A percentile compares a stretch with the other conserved stretches of the same genome.
Conservation (phyloP, 2,329 filamentous ascomycete genomes). For the Beauveria rudraprayagi region DNA sequence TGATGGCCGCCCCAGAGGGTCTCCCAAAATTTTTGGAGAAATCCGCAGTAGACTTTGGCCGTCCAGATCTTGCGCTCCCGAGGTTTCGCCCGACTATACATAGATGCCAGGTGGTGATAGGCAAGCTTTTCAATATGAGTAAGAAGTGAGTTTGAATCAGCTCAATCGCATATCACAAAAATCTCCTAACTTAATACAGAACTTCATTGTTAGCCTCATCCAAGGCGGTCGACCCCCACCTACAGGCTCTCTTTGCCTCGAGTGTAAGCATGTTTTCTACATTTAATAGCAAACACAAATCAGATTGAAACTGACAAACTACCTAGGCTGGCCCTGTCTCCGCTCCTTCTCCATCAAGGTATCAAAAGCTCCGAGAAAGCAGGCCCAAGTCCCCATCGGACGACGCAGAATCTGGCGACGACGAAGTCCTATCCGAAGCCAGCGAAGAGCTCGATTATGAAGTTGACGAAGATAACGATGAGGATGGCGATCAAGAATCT, state of each 20-base stretch:
- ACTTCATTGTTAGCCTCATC: constrained; percentile 34
- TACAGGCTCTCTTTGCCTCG: constrained; percentile 62
- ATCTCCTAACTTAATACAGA: constrained; percentile 18
- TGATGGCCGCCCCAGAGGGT: neutral
- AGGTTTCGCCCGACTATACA: neutral
- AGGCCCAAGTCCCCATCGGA: constrained; percentile 23
- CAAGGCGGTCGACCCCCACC: constrained; percentile 57
- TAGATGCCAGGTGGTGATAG: neutral
- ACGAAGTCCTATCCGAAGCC: constrained; percentile 23
- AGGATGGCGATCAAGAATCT: constrained; percentile 13
- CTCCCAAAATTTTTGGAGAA: constrained; percentile 8
- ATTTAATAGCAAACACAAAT: neutral
- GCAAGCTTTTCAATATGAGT: constrained; percentile 12
- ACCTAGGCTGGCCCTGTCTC: constrained; percentile 44
- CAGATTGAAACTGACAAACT: constrained; percentile 7
- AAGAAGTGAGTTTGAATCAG: constrained; percentile 13
- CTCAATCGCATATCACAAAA: neutral
- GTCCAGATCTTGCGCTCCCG: neutral
- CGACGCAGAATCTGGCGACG: constrained; percentile 20
- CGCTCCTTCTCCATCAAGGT: constrained; percentile 36
- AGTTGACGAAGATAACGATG: constrained; percentile 10
- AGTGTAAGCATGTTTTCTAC: constrained; percentile 49
- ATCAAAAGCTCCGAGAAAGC: constrained; percentile 29
- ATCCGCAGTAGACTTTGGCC: neutral
- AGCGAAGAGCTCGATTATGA: constrained; percentile 21